Base-by-base conservation (phyloP, 192 early-diverging fungal species). In the Phlyctochytrium arcticum region DNA sequence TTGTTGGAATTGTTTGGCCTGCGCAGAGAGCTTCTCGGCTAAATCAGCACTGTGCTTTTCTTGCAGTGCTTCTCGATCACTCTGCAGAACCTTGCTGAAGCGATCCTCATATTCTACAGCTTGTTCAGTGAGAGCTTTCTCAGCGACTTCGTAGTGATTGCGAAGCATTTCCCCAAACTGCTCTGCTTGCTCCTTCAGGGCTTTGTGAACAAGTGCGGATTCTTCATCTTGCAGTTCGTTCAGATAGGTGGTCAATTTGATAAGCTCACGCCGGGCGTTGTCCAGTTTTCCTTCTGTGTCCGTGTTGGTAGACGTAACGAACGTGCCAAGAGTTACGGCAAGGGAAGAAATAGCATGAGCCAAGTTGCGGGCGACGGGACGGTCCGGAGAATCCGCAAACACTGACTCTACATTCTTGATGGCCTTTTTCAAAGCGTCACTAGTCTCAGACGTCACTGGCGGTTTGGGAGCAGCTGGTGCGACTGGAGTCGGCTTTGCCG, bases 71-170 rank as follows among this genome's bases (percentile, higher is more conserved):
- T 69, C 58, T 44, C 82, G 67, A 3, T 83, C 76, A 15, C 77
- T 70, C 19, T 69, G 76, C n/a, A 77, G 67, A 8, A 74, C 58
- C 10, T 70, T 64, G 51, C 75, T 76, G 53, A 83, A 67, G 10
- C 80, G 63, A 10, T 73, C 72, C 7, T 76, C 68, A 24, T 63
- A 70, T 6, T 85, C 44, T 49, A 67, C 51, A 51, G 75, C 78
- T 68, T 92, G 80, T 42, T 85, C 80, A 9, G 75, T 74, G 21
- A 91, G 69, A 8, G 85, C 79, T 7, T 75, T 72, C 58, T 85
- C 70, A n/a, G 88, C 68, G 3, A 67, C 55, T 24, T 73, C 69
- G 58, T 61, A 26, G 26, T 61, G 64, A 23, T 46, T 57, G 53
- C 79, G 65, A 49, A 88, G 72, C 36, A 79, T 69, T 47, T 79